Base-by-base conservation (phyloP, 257 asterid genomes). In the Hygrophila difformis region DNA sequence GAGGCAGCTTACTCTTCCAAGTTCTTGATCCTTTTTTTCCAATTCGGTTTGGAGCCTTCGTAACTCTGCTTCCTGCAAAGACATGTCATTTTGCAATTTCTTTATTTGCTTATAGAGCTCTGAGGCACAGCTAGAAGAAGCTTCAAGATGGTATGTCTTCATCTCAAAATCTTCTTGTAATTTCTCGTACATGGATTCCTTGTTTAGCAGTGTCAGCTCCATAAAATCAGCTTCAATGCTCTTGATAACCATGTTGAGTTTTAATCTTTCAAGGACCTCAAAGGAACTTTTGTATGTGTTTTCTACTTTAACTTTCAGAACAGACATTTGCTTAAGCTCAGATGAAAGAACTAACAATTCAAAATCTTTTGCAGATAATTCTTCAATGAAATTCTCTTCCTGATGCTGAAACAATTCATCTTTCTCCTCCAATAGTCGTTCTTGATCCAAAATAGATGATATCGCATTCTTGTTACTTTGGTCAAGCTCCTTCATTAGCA, bases 401-500 rank as follows among this genome's bases (percentile, higher is more conserved):
- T 59, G 73, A 49, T 57, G 39, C 38, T 65, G 65, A 24, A 74
- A 49, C 18, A 61, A 44, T 46, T 76, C 84, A 35, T 68, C 87
- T 63, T 65, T 77, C 57, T 80, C 87, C 68, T 75, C 77, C 65
- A 73, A 43, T 59, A 69, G 21, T 51, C 58, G 73, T 60, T 77
- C 91, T 63, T 73, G 93, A 71, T 77, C 83, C 55, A 75, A 14
- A 56, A 77, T 71, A 43, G 94, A 68, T 52, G 49, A 64, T 28
- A 70, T 20, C 15, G 75, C 69, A 15, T 65, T 54, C 44, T 56
- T 64, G 66, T 78, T 78, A 58, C 84, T 80, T 42, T 60, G 69
- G 64, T 80, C 89, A 44, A 91, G 61, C 72, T 82, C 94, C 79
- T 62, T 76, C 80, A 80, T 71, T 46, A 91, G 55, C 51, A 42